Evolutionary conservation across 2,329 filamentous ascomycete species (phyloP).

Genomic region (Sporothrix protearum): DNA sequence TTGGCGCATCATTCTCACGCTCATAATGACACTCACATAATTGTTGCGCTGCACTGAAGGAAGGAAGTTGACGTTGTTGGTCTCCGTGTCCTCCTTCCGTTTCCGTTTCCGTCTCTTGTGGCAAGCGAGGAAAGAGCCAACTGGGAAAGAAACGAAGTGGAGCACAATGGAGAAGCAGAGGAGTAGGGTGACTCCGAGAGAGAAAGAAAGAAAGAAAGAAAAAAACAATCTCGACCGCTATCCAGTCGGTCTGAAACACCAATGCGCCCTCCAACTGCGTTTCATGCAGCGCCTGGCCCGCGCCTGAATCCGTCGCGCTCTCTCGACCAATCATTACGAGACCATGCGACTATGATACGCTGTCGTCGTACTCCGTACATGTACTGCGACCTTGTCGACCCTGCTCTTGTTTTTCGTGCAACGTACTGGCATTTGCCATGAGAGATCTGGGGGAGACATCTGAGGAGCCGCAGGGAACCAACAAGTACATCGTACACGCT

Average conservation of each 20-base stretch:
- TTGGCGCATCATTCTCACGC: not conserved
- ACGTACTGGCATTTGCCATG: not conserved
- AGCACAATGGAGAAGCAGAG: no score
- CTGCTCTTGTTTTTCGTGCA: not conserved
- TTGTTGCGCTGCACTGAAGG: not conserved
- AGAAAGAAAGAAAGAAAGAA: not conserved
- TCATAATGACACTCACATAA: not conserved
- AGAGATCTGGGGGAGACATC: not conserved
- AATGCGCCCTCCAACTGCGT: slow-evolving; percentile 8
- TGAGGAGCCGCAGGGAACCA: not conserved
- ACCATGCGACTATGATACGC: not conserved
- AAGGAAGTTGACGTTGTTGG: not conserved
- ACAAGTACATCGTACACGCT: not conserved
- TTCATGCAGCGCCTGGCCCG: slow-evolving; percentile 16
- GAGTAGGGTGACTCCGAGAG: no score
- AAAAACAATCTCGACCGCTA: not conserved
- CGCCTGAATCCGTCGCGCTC: not conserved
- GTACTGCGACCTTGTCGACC: not conserved
- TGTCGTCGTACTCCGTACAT: no score
- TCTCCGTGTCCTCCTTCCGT: not conserved
- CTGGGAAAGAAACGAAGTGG: not conserved
- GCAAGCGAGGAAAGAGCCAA: not conserved
- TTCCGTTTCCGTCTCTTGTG: not conserved
- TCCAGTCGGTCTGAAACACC: slow-evolving; percentile 21
- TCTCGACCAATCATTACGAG: not conserved